Evolutionary conservation across 495 filamentous ascomycete species (phyloP).

Genomic region (Diplogelasinospora grovesii): DNA sequence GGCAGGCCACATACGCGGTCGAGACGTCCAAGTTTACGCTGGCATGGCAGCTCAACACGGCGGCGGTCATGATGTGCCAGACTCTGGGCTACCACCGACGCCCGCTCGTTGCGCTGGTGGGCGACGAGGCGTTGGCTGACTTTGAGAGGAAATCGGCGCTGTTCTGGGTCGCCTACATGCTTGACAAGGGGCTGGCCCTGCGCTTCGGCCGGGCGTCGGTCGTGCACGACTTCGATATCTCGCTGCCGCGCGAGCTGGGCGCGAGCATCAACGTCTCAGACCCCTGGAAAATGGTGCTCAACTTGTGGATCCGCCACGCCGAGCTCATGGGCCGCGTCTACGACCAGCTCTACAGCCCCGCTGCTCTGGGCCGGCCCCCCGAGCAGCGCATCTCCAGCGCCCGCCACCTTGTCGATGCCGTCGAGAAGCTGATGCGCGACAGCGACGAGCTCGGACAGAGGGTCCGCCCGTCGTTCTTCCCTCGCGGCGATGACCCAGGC

Average conservation of each 20-base stretch:
- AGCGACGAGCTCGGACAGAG: neutral
- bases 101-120: no score
- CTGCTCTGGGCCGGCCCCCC: conserved; percentile 44
- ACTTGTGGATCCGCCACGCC: conserved; percentile 47
- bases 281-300: conserved; percentile 30
- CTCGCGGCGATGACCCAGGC: neutral
- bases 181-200: conserved; percentile 56
- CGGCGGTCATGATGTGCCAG: conserved; percentile 54
- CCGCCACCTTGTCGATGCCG: conserved; percentile 17
- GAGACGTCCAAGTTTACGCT: conserved; percentile 58
- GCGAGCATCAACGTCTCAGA: conserved; percentile 22
- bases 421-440: conserved; percentile 12
- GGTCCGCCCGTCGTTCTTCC: neutral
- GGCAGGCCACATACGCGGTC: conserved; percentile 45
- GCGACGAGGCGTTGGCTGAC: conserved; percentile 19
- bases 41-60: conserved; percentile 54
- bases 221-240: conserved; percentile 61
- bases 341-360: conserved; percentile 55
- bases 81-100: conserved; percentile 58
- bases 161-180: conserved; percentile 60
- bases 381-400: conserved; percentile 38
- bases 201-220: conserved; percentile 55
- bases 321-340: conserved; percentile 53
- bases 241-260: conserved; percentile 35
- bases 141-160: conserved; percentile 36